Evolutionary conservation across 1,284 basidiomycete species (phyloP), one percentile per base, ranked within the genome.

Genomic region (Trametes versicolor): DNA sequence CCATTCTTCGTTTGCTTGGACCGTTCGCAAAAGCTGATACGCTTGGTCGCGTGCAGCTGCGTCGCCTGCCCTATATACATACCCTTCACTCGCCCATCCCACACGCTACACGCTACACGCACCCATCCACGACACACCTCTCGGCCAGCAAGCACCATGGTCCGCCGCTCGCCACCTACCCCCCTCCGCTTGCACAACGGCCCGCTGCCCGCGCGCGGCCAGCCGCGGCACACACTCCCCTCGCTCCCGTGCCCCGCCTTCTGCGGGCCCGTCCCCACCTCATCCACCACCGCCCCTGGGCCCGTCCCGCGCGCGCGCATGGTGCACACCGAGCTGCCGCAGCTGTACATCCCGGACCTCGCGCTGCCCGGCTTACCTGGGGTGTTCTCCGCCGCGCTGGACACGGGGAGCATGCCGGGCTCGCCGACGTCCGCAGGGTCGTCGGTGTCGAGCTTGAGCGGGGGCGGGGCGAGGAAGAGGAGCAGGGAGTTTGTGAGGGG

Each of bases 191-290:
- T 77, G 56, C 65, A 73, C 66, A 47, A 55, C 15, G 76, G 76
- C 25, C 75, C 76, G 15, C 71, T 76, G 29, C 76, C 75, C 3
- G 32, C 67, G 15, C 74, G 75, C 60, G 70, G 70, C 55, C 21
- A 67, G 66, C 75, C 75, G 32, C 73, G 70, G 34, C 75, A 76
- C 70, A 76, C 74, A 41, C 72, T 77, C 47, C 76, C 76, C 21
- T 76, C 74, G 10, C 55, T 76, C 51, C 76, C 76, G 8, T 74
- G 72, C 53, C 76, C 76, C 0, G 73, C 70, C n/a, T 76, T 76
- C 70, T 55, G 74, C 52, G 73, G 70, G 1, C 70, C 70, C 36
- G 54, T 52, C 6, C 58, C 41, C 9, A 1, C 62, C 4, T 25
- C 58, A 25, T 47, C 36, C 17, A 59, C 45, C 63, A 32, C 39